Conservation (phyloP, 257 asterid species). For the Nicotiana noctiflora region DNA sequence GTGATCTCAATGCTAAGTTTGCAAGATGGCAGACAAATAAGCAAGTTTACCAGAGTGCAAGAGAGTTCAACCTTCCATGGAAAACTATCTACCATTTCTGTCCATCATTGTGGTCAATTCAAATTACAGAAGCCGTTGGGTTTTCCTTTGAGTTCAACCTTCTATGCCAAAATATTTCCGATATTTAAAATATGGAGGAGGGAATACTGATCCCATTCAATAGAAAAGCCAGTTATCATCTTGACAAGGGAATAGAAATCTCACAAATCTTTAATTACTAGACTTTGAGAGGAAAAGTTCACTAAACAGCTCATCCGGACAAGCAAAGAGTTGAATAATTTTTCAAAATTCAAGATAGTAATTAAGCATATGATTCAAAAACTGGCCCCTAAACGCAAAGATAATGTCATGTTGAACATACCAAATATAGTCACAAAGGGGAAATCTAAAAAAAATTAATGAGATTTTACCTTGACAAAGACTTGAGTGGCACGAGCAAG, state of each 20-base stretch:
- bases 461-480: constrained; percentile 66
- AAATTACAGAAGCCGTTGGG: neutral
- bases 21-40: neutral
- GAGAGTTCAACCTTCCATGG: neutral
- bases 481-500: constrained; percentile 96
- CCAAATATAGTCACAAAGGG: neutral
- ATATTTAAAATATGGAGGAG: neutral
- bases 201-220: neutral
- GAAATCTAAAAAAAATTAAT: neutral
- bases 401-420: neutral
- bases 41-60: neutral
- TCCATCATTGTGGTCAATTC: neutral
- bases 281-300: neutral
- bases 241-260: neutral
- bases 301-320: neutral
- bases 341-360: neutral
- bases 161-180: neutral
- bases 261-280: neutral
- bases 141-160: neutral
- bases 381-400: neutral
- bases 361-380: neutral
- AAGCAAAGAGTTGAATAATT: neutral
- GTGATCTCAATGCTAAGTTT: neutral
- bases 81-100: neutral
- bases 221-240: neutral